Evolutionary conservation across 805 yeast species (phyloP), one percentile per base, ranked within the genome.

Genomic region (Saitoella complicata): DNA sequence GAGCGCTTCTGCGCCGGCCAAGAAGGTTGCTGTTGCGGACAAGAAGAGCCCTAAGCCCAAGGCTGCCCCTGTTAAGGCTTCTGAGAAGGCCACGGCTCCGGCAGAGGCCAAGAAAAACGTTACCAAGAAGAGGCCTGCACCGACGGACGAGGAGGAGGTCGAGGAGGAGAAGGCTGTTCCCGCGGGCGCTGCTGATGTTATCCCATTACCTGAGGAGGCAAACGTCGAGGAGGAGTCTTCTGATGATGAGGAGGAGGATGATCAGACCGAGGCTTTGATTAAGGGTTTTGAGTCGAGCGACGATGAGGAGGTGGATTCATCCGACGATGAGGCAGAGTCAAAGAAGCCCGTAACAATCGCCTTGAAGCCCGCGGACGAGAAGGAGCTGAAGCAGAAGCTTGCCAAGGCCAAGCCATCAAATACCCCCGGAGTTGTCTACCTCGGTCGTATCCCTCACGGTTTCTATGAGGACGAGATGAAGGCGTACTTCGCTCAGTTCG

Each of bases 391-490:
- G 2, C 12, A 30, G 33, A 36, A 39, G 36, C 12, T 31, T 6
- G 31, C 32, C 32, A 39, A 11, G 12, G 31, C 31, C 10, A 39
- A 39, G 33, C 29, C 29, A 36, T 30, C 31, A 31, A 51, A 55
- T 5, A 65, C 67, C 32, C 69, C 74, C 41, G 86, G 88, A 35
- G 84, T 85, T 44, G 66, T 91, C 45, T 91, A 87, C 61, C 73
- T 91, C 34, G 95, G 97, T 45, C 76, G 96, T 58, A 71, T 91
- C 51, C 98, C 98, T 40, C 78, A 80, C 54, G 95, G 94, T 38
- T 85, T 91, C 66, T 78, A 85, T 55, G 97, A 91, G 63, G 69
- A 64, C 37, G 66, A 67, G 51, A 67, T 80, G 69, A 72, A 72
- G 49, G 73, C 75, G 56, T 91, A 91, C 64, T 88, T 91, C 60